These are phyloP conservation scores for Ophiocordyceps sinensis DNA, from an alignment of 2,329 filamentous ascomycete species.

Conservation along the genomic window DNA sequence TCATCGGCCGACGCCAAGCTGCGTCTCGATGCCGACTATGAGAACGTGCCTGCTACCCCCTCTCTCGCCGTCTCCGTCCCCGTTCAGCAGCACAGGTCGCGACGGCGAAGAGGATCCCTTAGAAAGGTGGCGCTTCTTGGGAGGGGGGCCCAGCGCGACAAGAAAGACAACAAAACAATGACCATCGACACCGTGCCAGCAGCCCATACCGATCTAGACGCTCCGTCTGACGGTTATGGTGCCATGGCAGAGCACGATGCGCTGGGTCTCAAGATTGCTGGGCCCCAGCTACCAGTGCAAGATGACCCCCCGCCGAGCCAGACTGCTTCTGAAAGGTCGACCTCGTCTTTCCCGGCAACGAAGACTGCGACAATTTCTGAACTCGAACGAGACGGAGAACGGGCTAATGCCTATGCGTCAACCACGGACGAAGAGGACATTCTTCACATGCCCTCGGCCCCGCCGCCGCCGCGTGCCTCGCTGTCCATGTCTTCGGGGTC, in stretches of 20 bases:
- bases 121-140: constrained; percentile 77
- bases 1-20: constrained; percentile 16
- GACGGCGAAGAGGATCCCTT: constrained; percentile 69
- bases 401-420: constrained; percentile 29
- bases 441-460: constrained; percentile 44
- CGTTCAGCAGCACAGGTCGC: constrained; percentile 32
- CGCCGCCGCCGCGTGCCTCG: constrained; percentile 26
- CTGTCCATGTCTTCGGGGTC: constrained; percentile 39
- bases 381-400: constrained; percentile 8
- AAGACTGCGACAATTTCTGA: constrained; percentile 1
- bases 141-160: constrained; percentile 50
- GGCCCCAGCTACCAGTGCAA: constrained; percentile 29
- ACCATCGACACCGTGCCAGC: constrained; percentile 25
- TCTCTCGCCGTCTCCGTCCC: constrained; percentile 14
- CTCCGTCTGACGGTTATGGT: constrained; percentile 6
- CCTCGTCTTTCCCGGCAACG: constrained; percentile 7
- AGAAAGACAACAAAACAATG: constrained; percentile 34
- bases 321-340: constrained; percentile 9
- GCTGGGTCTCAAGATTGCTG: constrained; percentile 32
- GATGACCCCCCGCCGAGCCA: constrained; percentile 30
- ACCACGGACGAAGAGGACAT: constrained; percentile 78
- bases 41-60: constrained; percentile 6
- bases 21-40: constrained; percentile 18
- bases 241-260: constrained; percentile 14
- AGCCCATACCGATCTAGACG: constrained; percentile 7